These are phyloP conservation scores for Tulasnella sp. DNA, from an alignment of 768 basidiomycete genomes.

Conservation along the genomic window DNA sequence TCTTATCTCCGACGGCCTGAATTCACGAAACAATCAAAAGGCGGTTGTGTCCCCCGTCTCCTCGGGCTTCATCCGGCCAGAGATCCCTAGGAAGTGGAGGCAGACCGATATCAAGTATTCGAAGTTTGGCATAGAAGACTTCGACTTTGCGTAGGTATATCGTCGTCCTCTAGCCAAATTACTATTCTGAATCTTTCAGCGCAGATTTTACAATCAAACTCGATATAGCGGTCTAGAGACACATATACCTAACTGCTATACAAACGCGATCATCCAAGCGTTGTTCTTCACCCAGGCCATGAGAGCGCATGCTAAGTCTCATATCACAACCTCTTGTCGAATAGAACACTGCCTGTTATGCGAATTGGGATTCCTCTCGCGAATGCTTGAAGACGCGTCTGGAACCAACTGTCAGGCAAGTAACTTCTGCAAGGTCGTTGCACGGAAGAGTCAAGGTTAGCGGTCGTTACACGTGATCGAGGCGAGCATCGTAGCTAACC, in stretches of 20 bases:
- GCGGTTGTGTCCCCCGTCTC: neutral
- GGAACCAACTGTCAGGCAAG: constrained; percentile 94
- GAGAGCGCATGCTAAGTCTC: constrained; percentile 73
- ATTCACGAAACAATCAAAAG: neutral
- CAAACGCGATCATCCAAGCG: constrained; percentile 81
- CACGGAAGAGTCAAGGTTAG: constrained; percentile 75
- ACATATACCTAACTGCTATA: constrained; percentile 94
- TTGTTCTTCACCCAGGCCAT: constrained; percentile 77
- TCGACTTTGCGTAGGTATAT: constrained; percentile 77
- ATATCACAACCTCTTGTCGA: constrained; percentile 78
- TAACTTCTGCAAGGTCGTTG: constrained; percentile 93
- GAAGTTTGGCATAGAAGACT: constrained; percentile 97
- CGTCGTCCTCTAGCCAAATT: neutral
- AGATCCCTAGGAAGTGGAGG: constrained; percentile 71
- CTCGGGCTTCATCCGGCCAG: constrained; percentile 18
- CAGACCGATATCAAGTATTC: constrained; percentile 97
- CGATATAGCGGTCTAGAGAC: constrained; percentile 87
- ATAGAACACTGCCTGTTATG: constrained; percentile 90
- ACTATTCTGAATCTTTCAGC: neutral
- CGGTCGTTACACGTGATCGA: neutral
- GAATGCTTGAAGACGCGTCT: constrained; percentile 91
- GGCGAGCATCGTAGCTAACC: neutral
- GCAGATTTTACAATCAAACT: constrained; percentile 89
- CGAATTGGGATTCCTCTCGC: constrained; percentile 85
- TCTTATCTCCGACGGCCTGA: neutral